Percentiles rank a stretch among this genome's conserved stretches.
Conservation (phyloP, 129 eudicot genomes). For the Chrysanthemum makinoi region DNA sequence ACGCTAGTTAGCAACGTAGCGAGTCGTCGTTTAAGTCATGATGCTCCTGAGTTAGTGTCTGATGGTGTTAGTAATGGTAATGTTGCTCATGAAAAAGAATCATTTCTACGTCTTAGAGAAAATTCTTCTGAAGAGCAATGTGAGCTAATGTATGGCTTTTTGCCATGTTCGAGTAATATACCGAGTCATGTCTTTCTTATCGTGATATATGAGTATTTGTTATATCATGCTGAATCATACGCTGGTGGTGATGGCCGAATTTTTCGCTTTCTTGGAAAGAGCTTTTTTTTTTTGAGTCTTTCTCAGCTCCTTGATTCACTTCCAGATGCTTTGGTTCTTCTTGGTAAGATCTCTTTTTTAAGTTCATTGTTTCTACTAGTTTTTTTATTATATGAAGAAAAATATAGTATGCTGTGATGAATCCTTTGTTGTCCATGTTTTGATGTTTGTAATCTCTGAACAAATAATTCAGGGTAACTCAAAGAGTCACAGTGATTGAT, state of each 20-base stretch:
- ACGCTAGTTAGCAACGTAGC: conserved; percentile 18
- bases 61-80: conserved; percentile 39
- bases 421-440: no score
- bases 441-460: no score
- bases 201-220: conserved; percentile 60
- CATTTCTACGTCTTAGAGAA: conserved; percentile 26
- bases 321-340: conserved; percentile 78
- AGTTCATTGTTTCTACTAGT: no score
- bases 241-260: conserved; percentile 66
- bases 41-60: conserved; percentile 18
- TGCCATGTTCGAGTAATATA: conserved; percentile 68
- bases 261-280: conserved; percentile 71
- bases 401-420: no score
- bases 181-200: conserved; percentile 61
- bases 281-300: conserved; percentile 52
- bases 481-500: no score
- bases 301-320: conserved; percentile 62
- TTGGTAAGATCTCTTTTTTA: conserved; percentile 31
- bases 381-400: no score
- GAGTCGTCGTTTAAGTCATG: conserved; percentile 22
- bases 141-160: conserved; percentile 66
- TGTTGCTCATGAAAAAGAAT: conserved; percentile 3
- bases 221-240: conserved; percentile 61
- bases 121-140: conserved; percentile 38
- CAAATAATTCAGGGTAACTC: no score